Conservation (phyloP, 2,329 filamentous ascomycete species). For the Penicillium griseofulvum region DNA sequence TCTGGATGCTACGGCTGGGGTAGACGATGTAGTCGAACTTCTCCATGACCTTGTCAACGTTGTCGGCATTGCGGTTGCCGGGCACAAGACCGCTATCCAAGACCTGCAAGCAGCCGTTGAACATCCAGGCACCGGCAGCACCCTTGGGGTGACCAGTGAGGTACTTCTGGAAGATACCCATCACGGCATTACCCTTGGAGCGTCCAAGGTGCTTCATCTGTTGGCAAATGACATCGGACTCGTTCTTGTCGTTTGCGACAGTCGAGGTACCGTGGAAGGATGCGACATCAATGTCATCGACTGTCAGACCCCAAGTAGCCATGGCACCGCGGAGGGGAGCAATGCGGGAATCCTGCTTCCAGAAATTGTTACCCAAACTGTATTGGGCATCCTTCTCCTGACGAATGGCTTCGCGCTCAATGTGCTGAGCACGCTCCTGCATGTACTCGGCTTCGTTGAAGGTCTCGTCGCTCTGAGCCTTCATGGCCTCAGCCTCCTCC, state of each 20-base stretch:
- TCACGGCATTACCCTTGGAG: conserved; percentile 90
- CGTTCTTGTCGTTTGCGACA: conserved; percentile 99
- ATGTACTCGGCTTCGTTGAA: conserved; percentile 84
- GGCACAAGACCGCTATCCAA: conserved; percentile 92
- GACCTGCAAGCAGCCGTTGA: conserved; percentile 96
- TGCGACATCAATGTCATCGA: conserved; percentile 90
- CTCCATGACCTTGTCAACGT: conserved; percentile 94
- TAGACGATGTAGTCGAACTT: conserved; percentile 98
- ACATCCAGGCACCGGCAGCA: conserved; percentile 99
- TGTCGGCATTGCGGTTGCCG: conserved; percentile 97
- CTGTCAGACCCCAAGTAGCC: conserved; percentile 95
- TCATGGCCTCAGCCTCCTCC: conserved; percentile 89
- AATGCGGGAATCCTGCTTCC: conserved; percentile 92
- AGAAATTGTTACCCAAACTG: conserved; percentile 97
- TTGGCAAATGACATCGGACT: conserved; percentile 94
- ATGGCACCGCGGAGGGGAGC: conserved; percentile 93
- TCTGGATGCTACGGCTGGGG: conserved; percentile 91
- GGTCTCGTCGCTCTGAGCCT: conserved; percentile 65
- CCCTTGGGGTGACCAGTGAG: conserved; percentile 98
- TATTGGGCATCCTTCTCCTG: conserved; percentile 91
- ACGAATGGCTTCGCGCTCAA: conserved; percentile 80
- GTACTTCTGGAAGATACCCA: conserved; percentile 99
- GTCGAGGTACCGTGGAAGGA: conserved; percentile 99
- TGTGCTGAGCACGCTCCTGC: conserved; percentile 78
- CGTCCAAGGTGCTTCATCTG: conserved; percentile 93